phyloP scores from a whole-genome alignment of 768 basidiomycete genomes.

The Lactarius trivialis region DNA sequence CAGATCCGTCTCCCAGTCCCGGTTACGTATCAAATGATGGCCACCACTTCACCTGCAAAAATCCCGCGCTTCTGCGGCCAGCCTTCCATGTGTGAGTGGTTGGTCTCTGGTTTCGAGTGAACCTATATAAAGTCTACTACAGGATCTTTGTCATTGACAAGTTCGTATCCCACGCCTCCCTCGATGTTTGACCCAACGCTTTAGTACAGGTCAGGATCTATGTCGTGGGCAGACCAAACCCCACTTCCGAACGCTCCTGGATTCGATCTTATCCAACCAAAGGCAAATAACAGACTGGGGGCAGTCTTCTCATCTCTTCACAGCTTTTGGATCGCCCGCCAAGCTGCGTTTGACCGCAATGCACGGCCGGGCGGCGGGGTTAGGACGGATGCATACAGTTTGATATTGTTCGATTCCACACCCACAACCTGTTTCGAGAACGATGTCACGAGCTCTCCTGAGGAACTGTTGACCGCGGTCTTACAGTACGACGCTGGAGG shows the following conservation, averaged over 20 bases:
- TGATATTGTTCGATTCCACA: constrained; percentile 39
- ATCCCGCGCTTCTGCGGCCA: constrained; percentile 45
- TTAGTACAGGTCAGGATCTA: constrained; percentile 43
- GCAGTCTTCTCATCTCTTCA: constrained; percentile 51
- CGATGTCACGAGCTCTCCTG: constrained; percentile 40
- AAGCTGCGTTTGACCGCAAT: constrained; percentile 36
- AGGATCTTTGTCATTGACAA: constrained; percentile 50
- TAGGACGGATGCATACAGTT: constrained; percentile 50
- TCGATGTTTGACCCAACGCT: not conserved
- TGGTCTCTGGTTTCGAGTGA: not conserved
- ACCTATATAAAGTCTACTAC: not conserved
- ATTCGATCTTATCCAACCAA: constrained; percentile 32
- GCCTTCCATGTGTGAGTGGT: constrained; percentile 51
- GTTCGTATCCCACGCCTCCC: constrained; percentile 21
- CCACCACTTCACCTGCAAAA: constrained; percentile 46
- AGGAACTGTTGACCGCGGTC: constrained; percentile 35
- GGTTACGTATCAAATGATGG: constrained; percentile 52
- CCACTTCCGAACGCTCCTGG: constrained; percentile 41
- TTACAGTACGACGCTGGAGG: constrained; percentile 31
- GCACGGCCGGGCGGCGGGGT: constrained; percentile 34
- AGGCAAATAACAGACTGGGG: constrained; percentile 45
- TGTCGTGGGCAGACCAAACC: constrained; percentile 34
- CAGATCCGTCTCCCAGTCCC: constrained; percentile 25
- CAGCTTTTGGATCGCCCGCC: constrained; percentile 49
- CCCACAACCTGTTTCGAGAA: constrained; percentile 32